phyloP scores from a whole-genome alignment of 768 basidiomycete species.

The Macrolepiota albuminosa region DNA sequence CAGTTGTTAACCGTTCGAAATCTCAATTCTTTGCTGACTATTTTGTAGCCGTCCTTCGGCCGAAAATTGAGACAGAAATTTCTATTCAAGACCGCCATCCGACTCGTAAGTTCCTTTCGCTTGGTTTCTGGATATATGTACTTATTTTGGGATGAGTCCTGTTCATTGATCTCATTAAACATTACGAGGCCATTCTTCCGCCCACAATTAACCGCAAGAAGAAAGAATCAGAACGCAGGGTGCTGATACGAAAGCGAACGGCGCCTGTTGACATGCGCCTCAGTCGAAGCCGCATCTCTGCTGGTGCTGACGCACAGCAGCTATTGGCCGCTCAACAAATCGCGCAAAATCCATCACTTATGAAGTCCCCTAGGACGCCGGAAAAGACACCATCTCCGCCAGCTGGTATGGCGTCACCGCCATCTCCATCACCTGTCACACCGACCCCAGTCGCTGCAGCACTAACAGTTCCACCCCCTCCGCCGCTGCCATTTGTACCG shows the following conservation, averaged over 20 bases:
- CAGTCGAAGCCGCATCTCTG: constrained; percentile 71
- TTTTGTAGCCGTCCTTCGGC: constrained; percentile 67
- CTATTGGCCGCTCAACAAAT: constrained; percentile 67
- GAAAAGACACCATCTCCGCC: constrained; percentile 25
- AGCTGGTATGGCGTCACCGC: constrained; percentile 14
- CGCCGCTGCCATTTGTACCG: constrained; percentile 15
- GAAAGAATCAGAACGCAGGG: constrained; percentile 79
- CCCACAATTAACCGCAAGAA: constrained; percentile 82
- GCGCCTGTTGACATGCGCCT: constrained; percentile 86
- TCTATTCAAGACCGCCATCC: constrained; percentile 92
- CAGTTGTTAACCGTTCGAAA: constrained; percentile 24
- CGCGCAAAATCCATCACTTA: constrained; percentile 47
- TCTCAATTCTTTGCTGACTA: not conserved
- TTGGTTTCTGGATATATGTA: not conserved
- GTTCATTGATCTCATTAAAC: constrained; percentile 79
- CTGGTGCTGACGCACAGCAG: constrained; percentile 64
- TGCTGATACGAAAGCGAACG: constrained; percentile 82
- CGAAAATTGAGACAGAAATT: constrained; percentile 74
- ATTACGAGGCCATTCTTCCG: constrained; percentile 72
- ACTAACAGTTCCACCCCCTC: constrained; percentile 3
- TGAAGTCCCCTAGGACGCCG: constrained; percentile 30
- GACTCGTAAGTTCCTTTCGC: constrained; percentile 42
- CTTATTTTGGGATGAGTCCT: constrained; percentile 44
- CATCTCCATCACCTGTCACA: constrained; percentile 16
- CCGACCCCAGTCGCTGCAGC: constrained; percentile 2